phyloP scores from a whole-genome alignment of 129 eudicot genomes.

The Lonicera japonica region DNA sequence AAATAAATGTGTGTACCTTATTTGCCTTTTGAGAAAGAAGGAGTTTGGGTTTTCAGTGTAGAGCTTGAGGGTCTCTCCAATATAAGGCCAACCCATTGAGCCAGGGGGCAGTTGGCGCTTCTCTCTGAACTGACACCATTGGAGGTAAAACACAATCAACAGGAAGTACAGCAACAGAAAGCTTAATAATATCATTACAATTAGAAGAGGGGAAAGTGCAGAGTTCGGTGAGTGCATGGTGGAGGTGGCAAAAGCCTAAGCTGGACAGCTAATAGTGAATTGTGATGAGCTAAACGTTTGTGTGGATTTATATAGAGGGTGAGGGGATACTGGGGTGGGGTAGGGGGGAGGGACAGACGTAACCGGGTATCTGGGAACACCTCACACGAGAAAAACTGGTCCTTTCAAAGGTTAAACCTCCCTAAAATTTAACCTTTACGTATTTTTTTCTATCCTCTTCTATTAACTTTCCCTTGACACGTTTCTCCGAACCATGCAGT shows the following conservation, averaged over 20 bases:
- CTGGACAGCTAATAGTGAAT: slow-evolving; percentile 3
- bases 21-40: slow-evolving; percentile 67
- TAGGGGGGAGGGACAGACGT: slow-evolving; percentile 17
- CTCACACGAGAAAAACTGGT: slow-evolving; percentile 1
- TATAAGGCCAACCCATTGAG: slow-evolving; percentile 95
- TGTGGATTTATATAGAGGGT: neutral
- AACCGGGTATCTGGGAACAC: slow-evolving; percentile 22
- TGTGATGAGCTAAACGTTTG: neutral
- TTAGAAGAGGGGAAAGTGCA: slow-evolving; percentile 7
- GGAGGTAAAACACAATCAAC: slow-evolving; percentile 14
- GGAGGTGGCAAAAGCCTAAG: slow-evolving; percentile 1
- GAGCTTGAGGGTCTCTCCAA: slow-evolving; percentile 93
- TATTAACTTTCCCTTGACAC: neutral
- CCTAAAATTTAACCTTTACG: neutral
- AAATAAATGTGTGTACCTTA: too few relatives aligned
- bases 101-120: slow-evolving; percentile 72
- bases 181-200: neutral
- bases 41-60: slow-evolving; percentile 80
- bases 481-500: neutral
- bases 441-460: neutral
- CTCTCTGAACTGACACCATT: slow-evolving; percentile 8
- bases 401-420: neutral
- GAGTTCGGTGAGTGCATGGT: slow-evolving; percentile 3
- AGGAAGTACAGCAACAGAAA: slow-evolving; percentile 3
- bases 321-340: slow-evolving; percentile 5